Conservation (phyloP, 345 rosid genomes). For the Ailanthus altissimus region DNA sequence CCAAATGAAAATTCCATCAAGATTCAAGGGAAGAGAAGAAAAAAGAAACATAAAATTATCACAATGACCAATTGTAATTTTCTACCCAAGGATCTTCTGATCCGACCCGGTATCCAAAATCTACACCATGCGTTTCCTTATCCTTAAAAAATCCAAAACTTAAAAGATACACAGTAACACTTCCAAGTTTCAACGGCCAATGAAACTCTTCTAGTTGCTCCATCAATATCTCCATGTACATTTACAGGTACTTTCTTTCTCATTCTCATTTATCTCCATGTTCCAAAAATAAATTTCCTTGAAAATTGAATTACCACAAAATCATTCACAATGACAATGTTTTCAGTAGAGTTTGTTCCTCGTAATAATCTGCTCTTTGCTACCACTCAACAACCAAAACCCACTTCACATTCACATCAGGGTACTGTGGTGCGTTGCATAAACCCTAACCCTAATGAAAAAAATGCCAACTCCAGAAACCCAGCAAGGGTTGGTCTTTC, state of each 20-base stretch:
- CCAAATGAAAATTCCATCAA: no score
- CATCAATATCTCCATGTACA: background rate
- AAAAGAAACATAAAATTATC: no score
- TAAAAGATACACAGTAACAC: background rate
- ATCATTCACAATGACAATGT: constrained; percentile 32
- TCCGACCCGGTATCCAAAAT: constrained; percentile 22
- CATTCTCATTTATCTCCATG: background rate
- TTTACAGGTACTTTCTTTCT: constrained; percentile 13
- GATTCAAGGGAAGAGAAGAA: no score
- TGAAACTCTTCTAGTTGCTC: constrained; percentile 1
- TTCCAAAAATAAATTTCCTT: constrained; percentile 9
- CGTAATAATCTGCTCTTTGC: constrained; percentile 25
- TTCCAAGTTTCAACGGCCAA: constrained; percentile 4
- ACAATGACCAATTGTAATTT: background rate
- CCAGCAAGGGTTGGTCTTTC: constrained; percentile 26
- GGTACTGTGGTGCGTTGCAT: constrained; percentile 25
- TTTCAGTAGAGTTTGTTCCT: constrained; percentile 40
- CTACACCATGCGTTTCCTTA: background rate
- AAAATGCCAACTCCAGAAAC: constrained; percentile 16
- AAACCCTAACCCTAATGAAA: constrained; percentile 14
- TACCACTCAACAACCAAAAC: constrained; percentile 28
- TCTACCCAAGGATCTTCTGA: background rate
- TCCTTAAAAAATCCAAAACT: constrained; percentile 20
- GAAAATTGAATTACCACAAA: constrained; percentile 17
- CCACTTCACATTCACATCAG: constrained; percentile 33